phyloP scores from a whole-genome alignment of 2,329 filamentous ascomycete genomes.

The Sporothrix curviconia region DNA sequence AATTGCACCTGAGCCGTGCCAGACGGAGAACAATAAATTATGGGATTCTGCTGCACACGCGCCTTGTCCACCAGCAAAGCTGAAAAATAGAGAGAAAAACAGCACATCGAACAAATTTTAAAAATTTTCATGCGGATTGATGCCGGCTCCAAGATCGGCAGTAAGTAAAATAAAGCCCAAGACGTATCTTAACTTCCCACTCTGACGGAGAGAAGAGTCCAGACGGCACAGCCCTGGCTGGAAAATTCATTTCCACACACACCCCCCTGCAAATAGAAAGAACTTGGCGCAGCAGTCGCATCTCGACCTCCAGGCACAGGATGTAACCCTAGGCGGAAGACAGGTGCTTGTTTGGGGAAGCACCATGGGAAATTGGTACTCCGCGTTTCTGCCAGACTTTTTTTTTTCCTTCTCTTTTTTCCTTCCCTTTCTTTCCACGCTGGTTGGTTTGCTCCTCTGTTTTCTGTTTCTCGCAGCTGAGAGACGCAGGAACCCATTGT shows the following conservation, averaged over 20 bases:
- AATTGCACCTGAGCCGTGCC: too few relatives aligned
- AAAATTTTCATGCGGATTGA: not conserved
- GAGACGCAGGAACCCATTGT: too few relatives aligned
- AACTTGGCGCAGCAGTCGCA: not conserved
- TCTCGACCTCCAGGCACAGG: not conserved
- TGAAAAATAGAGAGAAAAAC: too few relatives aligned
- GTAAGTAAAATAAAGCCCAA: too few relatives aligned
- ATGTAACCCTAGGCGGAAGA: slow-evolving; percentile 8
- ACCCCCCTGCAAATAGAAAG: not conserved
- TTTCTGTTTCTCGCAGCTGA: too few relatives aligned
- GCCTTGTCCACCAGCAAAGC: not conserved
- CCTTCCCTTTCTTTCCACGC: not conserved
- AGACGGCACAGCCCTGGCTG: not conserved
- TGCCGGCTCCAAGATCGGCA: not conserved
- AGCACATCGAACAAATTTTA: not conserved
- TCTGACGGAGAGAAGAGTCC: too few relatives aligned
- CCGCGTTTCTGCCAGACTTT: too few relatives aligned
- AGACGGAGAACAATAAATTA: too few relatives aligned
- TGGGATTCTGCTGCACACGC: too few relatives aligned
- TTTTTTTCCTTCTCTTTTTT: too few relatives aligned
- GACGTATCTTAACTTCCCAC: too few relatives aligned
- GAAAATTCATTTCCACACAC: not conserved
- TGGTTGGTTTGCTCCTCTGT: not conserved
- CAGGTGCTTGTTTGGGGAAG: not conserved
- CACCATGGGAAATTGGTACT: slow-evolving; percentile 8